Conservation (phyloP, 805 yeast species). For the Danielia reshetovae region DNA sequence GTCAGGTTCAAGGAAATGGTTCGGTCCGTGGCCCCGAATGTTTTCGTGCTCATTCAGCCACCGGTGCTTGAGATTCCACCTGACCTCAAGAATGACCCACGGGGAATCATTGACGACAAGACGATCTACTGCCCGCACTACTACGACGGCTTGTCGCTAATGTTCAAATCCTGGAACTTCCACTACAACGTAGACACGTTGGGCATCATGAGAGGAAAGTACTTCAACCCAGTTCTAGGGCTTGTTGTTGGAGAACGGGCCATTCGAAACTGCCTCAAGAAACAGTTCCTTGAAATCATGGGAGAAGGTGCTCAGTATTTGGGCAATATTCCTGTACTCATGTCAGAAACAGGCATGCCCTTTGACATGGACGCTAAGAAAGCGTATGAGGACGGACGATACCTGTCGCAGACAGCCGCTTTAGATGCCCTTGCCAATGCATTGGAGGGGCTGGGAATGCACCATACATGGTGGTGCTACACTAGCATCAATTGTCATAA, state of each 20-base stretch:
- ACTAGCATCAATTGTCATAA: slow-evolving; percentile 66
- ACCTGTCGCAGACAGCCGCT: slow-evolving; percentile 71
- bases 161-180: slow-evolving; percentile 88
- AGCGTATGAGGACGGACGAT: slow-evolving; percentile 66
- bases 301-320: slow-evolving; percentile 58
- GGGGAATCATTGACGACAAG: slow-evolving; percentile 51
- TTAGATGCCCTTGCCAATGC: slow-evolving; percentile 80
- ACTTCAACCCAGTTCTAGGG: slow-evolving; percentile 67
- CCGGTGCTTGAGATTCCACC: slow-evolving; percentile 84
- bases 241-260: slow-evolving; percentile 79
- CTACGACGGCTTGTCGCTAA: slow-evolving; percentile 90
- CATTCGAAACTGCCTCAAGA: slow-evolving; percentile 66
- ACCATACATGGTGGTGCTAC: slow-evolving; percentile 87
- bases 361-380: slow-evolving; percentile 85
- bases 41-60: slow-evolving; percentile 68
- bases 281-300: slow-evolving; percentile 65
- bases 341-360: slow-evolving; percentile 98
- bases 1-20: slow-evolving; percentile 44
- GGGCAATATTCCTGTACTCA: slow-evolving; percentile 71
- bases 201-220: slow-evolving; percentile 78
- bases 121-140: slow-evolving; percentile 85
- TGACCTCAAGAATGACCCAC: slow-evolving; percentile 42
- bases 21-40: slow-evolving; percentile 39
- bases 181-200: slow-evolving; percentile 81
- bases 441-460: slow-evolving; percentile 66